Base-by-base conservation (phyloP, 2,329 filamentous ascomycete species). In the Trichoderma hamatum region DNA sequence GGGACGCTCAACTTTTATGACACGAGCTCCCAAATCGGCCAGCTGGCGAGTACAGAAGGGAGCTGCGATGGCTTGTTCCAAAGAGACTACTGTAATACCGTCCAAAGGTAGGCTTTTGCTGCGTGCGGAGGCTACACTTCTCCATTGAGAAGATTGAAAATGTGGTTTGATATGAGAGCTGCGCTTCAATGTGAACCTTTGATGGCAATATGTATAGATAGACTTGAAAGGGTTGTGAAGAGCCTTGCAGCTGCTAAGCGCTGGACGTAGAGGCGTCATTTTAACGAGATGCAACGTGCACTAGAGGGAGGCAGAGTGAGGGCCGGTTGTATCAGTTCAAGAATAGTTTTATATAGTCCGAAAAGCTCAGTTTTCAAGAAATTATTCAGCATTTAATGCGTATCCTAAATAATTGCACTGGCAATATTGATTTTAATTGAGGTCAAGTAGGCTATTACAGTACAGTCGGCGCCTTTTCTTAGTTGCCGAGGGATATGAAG, bases 1-100 rank as follows among this genome's bases (percentile, higher is more conserved):
- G 0, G 84, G 85, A 0, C 85, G 81, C 72, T 87, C 85, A 24
- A 87, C 75, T 73, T 87, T 87, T 74, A 86, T 86, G 24, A 87
- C 84, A 5, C 84, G 79, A 2, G 85, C 85, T 14, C 85, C 85
- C 10, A 84, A 78, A 70, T 87, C 85, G 21, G 85, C 84, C 5
- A 86, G 78, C 62, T 87, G 85, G 0, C 85, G 79, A 0, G 85
- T 86, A 70, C 84, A 86, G 69, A 86, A 86, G 1, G 85, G 85
- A 0, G 84, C 84, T 0, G 85, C 83, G 71, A 87, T 84, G 58
- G 85, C 85, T 73, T 87, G 85, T 69, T 86, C 85, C 0, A 86
- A 77, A 51, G 83, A 84, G 26, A 86, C 81, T 9, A 87, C 83
- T 0, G 82, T 85, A 60, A 85, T 78, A 13, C 83, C 84, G 26